phyloP scores from a whole-genome alignment of 345 rosid species.

The Acer saccharum region DNA sequence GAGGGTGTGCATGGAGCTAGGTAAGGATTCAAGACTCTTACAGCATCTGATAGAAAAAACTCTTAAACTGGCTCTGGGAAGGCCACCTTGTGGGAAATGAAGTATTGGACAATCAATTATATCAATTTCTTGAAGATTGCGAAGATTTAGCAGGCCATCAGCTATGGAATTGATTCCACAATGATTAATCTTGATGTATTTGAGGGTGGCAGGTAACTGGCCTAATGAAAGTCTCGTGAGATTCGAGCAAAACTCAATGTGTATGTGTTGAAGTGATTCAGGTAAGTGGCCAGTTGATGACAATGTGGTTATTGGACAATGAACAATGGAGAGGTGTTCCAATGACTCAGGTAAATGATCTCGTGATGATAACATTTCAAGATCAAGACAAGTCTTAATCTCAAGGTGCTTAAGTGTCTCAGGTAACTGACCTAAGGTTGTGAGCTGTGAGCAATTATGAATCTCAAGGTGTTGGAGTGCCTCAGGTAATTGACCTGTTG shows the following conservation, averaged over 20 bases:
- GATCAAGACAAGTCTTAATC: not conserved
- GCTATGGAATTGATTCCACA: not conserved
- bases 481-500: not conserved
- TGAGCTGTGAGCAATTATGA: too few relatives aligned
- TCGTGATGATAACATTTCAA: not conserved
- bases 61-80: not conserved
- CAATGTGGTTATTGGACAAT: not conserved
- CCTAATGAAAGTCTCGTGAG: not conserved
- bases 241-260: not conserved
- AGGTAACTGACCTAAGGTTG: not conserved
- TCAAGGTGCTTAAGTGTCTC: conserved; percentile 9
- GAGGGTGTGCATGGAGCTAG: too few relatives aligned
- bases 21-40: too few relatives aligned
- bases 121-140: conserved; percentile 5
- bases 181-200: too few relatives aligned
- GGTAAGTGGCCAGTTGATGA: not conserved
- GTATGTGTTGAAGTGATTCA: not conserved
- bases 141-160: conserved; percentile 13
- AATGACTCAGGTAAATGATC: not conserved
- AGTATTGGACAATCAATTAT: not conserved
- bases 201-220: not conserved
- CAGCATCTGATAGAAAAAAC: not conserved
- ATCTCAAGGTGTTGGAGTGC: conserved; percentile 6
- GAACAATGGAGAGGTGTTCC: not conserved
- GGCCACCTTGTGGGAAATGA: not conserved